Percentiles rank a stretch among this genome's conserved stretches.
Conservation (phyloP, 352 stramenopile genomes). For the Phytophthora fragariae region DNA sequence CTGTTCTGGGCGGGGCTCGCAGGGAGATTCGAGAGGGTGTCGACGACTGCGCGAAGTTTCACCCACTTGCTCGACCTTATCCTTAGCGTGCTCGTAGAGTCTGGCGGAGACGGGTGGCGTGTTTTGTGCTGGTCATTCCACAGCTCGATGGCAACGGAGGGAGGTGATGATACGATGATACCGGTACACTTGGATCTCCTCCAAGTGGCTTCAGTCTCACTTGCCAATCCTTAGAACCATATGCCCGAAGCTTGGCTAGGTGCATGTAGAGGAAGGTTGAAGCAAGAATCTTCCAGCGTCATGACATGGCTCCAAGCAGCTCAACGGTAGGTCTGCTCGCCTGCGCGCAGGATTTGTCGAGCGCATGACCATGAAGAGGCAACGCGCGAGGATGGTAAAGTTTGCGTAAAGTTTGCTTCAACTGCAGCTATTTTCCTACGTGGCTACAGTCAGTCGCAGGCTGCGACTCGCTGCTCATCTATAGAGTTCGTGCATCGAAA, state of each 20-base stretch:
- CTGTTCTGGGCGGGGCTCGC: slow-evolving; percentile 11
- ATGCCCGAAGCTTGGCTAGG: slow-evolving; percentile 6
- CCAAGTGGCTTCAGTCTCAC: slow-evolving; percentile 28
- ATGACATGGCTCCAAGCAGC: slow-evolving; percentile 22
- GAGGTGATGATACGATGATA: slow-evolving; percentile 19
- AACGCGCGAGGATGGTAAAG: slow-evolving; percentile 14
- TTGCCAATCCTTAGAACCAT: slow-evolving; percentile 19
- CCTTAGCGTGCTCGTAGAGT: not conserved
- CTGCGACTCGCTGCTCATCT: not conserved
- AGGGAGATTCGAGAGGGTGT: slow-evolving; percentile 12
- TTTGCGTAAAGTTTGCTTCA: slow-evolving; percentile 22
- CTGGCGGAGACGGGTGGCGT: not conserved
- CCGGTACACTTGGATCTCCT: not conserved
- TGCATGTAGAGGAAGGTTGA: slow-evolving; percentile 6
- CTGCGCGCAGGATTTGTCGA: slow-evolving; percentile 8
- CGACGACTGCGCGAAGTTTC: slow-evolving; percentile 11
- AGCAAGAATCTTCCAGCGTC: slow-evolving; percentile 9
- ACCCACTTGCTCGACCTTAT: slow-evolving; percentile 10
- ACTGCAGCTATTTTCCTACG: slow-evolving; percentile 11
- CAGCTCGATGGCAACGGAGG: not conserved
- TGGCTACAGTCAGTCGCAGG: slow-evolving; percentile 9
- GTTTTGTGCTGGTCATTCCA: not conserved
- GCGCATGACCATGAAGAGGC: slow-evolving; percentile 20
- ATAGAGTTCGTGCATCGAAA: slow-evolving; percentile 33
- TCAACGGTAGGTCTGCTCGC: slow-evolving; percentile 1